A percentile compares a stretch with the other conserved stretches of the same genome.
phyloP scores from a whole-genome alignment of 306 rosid species.

The Dalbergia cochinchinensis region DNA sequence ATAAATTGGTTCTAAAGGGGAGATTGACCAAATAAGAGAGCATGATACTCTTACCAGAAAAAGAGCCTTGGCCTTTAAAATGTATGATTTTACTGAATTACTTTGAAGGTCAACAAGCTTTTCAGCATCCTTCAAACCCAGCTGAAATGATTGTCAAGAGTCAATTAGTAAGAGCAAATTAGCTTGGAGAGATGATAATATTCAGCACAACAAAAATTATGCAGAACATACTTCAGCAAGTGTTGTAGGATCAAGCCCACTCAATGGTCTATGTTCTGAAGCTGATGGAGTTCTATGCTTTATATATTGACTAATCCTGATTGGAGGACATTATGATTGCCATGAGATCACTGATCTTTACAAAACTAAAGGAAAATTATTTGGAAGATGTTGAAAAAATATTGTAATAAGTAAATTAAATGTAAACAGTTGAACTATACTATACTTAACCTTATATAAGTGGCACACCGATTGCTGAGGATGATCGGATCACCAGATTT shows the following conservation, averaged over 20 bases:
- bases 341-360: conserved; percentile 35
- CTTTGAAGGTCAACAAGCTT: conserved; percentile 65
- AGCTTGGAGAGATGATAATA: conserved; percentile 35
- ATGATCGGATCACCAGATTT: conserved; percentile 83
- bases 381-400: conserved; percentile 9
- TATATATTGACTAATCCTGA: conserved; percentile 82
- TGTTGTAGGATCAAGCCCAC: conserved; percentile 94
- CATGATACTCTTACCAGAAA: conserved; percentile 64
- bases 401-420: conserved; percentile 27
- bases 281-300: conserved; percentile 73
- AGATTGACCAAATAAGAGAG: conserved; percentile 9
- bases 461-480: conserved; percentile 81
- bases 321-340: conserved; percentile 40
- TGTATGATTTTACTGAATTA: conserved; percentile 71
- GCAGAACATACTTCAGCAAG: conserved; percentile 82
- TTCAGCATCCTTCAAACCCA: conserved; percentile 95
- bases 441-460: conserved; percentile 80
- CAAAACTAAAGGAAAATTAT: conserved; percentile 44
- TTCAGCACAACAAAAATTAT: conserved; percentile 42
- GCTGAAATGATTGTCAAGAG: conserved; percentile 61
- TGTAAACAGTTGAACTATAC: conserved; percentile 25
- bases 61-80: conserved; percentile 81
- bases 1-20: neutral
- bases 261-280: conserved; percentile 84
- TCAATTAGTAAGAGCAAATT: conserved; percentile 36